These are phyloP conservation scores for Lactarius hengduanensis DNA, from an alignment of 768 basidiomycete genomes.

Conservation along the genomic window DNA sequence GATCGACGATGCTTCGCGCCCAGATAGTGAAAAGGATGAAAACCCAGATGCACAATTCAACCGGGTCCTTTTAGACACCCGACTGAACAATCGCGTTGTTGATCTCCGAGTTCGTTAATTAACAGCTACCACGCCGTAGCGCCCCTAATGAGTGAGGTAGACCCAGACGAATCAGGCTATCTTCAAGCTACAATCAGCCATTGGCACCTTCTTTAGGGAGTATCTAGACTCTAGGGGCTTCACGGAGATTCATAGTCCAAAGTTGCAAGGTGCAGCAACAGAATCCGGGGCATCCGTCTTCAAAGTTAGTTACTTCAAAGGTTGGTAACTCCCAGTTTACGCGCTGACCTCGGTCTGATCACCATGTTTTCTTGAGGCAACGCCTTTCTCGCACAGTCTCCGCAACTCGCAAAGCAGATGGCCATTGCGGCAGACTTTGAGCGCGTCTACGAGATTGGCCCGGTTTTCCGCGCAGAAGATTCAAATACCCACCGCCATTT, in stretches of 20 bases:
- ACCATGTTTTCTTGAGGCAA: conserved; percentile 48
- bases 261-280: conserved; percentile 94
- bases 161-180: conserved; percentile 95
- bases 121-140: neutral
- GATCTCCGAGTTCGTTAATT: conserved; percentile 75
- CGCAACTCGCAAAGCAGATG: conserved; percentile 99
- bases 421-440: conserved; percentile 98
- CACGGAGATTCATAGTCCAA: conserved; percentile 95
- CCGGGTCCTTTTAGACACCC: conserved; percentile 86
- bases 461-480: conserved; percentile 97
- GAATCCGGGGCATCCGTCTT: conserved; percentile 97
- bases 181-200: conserved; percentile 87
- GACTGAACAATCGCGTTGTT: conserved; percentile 90
- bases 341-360: neutral
- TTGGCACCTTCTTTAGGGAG: conserved; percentile 84
- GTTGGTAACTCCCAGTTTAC: conserved; percentile 40
- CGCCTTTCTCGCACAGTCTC: conserved; percentile 95
- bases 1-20: conserved; percentile 86
- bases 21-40: conserved; percentile 67
- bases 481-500: conserved; percentile 97
- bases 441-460: conserved; percentile 94
- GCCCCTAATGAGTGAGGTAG: conserved; percentile 40
- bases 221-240: conserved; percentile 75
- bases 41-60: conserved; percentile 59
- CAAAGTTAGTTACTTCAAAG: conserved; percentile 98